Evolutionary conservation across 2,329 filamentous ascomycete species (phyloP), one percentile per base, ranked within the genome.

Genomic region (Penicillium vulpinum): DNA sequence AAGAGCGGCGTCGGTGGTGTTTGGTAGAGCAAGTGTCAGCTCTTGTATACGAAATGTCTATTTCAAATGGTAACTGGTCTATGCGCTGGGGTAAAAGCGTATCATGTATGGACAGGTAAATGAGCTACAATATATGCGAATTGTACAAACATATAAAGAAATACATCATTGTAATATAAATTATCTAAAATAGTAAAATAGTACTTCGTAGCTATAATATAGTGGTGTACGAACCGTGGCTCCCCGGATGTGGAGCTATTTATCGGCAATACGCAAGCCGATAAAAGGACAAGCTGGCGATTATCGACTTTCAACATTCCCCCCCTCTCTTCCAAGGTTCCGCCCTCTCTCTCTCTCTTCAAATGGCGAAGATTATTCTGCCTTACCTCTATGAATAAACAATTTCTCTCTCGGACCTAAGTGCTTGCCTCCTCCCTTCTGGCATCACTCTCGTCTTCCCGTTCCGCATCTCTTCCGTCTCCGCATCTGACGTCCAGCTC

Each of bases 221-320:
- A 46, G 5, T 31, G 28, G 28, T 40, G 28, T 31, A 29, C 21
- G 18, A 41, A 52, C 38, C 39, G 57, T 57, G 47, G 51, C 57
- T 54, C 49, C 49, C 56, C 29, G 24, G 33, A 38, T 18, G 57
- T 60, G 58, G 61, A 59, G 58, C 54, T 40, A 58, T 53, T 54
- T 62, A 29, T 18, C 39, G 44, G 57, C 56, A n/a, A n/a, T n/a
- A n/a, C n/a, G n/a, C n/a, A n/a, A 59, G 56, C 60, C 45, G 62
- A 56, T 57, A 61, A 65, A 67, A 67, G 64, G 64, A 57, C 64
- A 67, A 65, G 64, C 64, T 67, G 64, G 64, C 64, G 60, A 62
- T 62, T 62, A 51, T 55, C 48, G 33, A 40, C 26, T 50, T 47
- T 13, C 46, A 57, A 29, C 45, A 49, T 58, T 47, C 45, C 43